A percentile compares a stretch with the other conserved stretches of the same genome.
These are phyloP conservation scores for Ceratobasidium sp. DNA, from an alignment of 1,284 basidiomycete genomes.

Conservation along the genomic window DNA sequence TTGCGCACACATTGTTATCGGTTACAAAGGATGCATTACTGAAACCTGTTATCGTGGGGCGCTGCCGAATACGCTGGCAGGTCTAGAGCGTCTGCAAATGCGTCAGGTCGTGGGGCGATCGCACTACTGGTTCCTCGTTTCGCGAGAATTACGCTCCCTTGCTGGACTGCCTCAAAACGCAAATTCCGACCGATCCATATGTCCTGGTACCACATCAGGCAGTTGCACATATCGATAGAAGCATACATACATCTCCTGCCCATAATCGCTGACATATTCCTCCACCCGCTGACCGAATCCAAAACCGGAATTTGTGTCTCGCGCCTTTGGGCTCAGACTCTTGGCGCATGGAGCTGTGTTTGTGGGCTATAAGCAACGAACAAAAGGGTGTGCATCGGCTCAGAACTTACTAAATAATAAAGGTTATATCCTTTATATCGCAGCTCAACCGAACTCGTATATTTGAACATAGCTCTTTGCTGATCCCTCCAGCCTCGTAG, in stretches of 20 bases:
- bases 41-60: slow-evolving; percentile 1
- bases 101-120: neutral
- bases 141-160: slow-evolving; percentile 26
- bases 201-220: neutral
- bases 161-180: slow-evolving; percentile 21
- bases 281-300: slow-evolving; percentile 24
- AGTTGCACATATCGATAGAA: neutral
- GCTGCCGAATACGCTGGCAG: slow-evolving; percentile 26
- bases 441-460: slow-evolving; percentile 19
- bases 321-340: slow-evolving; percentile 21
- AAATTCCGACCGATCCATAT: slow-evolving; percentile 19
- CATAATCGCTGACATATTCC: slow-evolving; percentile 36
- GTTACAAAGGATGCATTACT: slow-evolving; percentile 5
- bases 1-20: neutral
- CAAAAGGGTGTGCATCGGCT: neutral
- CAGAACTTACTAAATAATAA: slow-evolving; percentile 22
- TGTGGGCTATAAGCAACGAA: neutral
- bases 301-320: slow-evolving; percentile 33
- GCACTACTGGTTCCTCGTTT: slow-evolving; percentile 6
- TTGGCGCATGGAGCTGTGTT: slow-evolving; percentile 11
- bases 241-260: slow-evolving; percentile 24
- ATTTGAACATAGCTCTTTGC: slow-evolving; percentile 21
- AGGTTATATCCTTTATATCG: slow-evolving; percentile 13
- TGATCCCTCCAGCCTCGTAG: slow-evolving; percentile 11
- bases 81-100: slow-evolving; percentile 27